Conservation (phyloP, 306 rosid species). For the Glycine soja region DNA sequence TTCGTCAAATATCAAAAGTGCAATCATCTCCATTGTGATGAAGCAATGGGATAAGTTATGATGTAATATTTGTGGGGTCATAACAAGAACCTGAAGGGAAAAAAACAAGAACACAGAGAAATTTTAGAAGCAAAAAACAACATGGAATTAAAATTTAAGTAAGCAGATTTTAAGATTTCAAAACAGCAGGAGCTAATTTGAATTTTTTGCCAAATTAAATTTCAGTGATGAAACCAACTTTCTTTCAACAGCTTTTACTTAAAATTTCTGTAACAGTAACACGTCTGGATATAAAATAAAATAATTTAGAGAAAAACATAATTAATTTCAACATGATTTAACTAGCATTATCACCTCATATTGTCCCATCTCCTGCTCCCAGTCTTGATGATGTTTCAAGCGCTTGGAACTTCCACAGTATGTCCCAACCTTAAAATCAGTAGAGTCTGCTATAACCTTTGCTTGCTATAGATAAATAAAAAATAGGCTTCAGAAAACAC, state of each 20-base stretch:
- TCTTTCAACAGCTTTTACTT: conserved; percentile 16
- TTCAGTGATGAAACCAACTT: conserved; percentile 19
- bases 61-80: conserved; percentile 83
- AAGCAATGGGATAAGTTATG: conserved; percentile 75
- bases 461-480: conserved; percentile 73
- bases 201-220: neutral
- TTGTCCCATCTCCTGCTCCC: conserved; percentile 76
- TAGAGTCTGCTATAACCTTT: conserved; percentile 73
- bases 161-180: neutral
- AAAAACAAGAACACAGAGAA: conserved; percentile 29
- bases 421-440: conserved; percentile 76
- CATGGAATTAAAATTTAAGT: conserved; percentile 6
- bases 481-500: conserved; percentile 40
- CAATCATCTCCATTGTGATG: conserved; percentile 83
- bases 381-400: conserved; percentile 62
- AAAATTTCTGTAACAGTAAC: neutral
- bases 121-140: conserved; percentile 41
- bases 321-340: conserved; percentile 32
- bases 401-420: conserved; percentile 73
- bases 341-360: conserved; percentile 68
- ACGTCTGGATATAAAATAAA: neutral
- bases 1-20: conserved; percentile 91
- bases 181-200: conserved; percentile 12
- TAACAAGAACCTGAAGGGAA: conserved; percentile 80
- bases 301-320: conserved; percentile 18